Percentiles rank a stretch among this genome's conserved stretches.
Evolutionary conservation across 2,329 filamentous ascomycete genomes (phyloP).

Genomic region (Arthrobotrys entomopaga): DNA sequence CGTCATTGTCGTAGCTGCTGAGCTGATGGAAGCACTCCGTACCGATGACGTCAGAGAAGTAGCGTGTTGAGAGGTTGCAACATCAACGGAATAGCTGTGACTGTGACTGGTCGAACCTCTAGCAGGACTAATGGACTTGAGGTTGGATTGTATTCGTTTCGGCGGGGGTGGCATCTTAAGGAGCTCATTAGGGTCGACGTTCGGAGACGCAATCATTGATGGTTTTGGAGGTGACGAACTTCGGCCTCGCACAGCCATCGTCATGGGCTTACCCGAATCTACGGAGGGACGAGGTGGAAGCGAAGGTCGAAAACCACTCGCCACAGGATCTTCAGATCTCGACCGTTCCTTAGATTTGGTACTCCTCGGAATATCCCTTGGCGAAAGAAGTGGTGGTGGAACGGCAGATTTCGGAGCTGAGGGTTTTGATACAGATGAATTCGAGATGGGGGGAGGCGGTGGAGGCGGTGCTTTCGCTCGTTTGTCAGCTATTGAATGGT

Average conservation of each 20-base stretch:
- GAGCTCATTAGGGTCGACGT: constrained; percentile 48
- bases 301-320: constrained; percentile 32
- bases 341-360: constrained; percentile 26
- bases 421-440: constrained; percentile 58
- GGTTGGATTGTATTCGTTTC: constrained; percentile 51
- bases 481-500: constrained; percentile 40
- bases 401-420: constrained; percentile 60
- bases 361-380: constrained; percentile 13
- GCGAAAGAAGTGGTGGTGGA: constrained; percentile 32
- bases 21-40: constrained; percentile 43
- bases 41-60: constrained; percentile 33
- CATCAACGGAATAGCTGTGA: constrained; percentile 36
- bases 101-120: constrained; percentile 30
- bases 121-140: constrained; percentile 42
- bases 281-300: constrained; percentile 51
- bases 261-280: constrained; percentile 22
- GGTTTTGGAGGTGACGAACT: constrained; percentile 58
- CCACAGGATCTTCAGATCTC: constrained; percentile 30
- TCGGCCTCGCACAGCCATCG: constrained; percentile 55
- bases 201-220: constrained; percentile 38
- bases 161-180: constrained; percentile 58
- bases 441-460: constrained; percentile 57
- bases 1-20: constrained; percentile 32
- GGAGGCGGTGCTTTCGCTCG: constrained; percentile 46
- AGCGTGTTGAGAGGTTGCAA: constrained; percentile 12